Conservation (phyloP, 805 yeast species). For the Yamadazyma akitaensis region DNA sequence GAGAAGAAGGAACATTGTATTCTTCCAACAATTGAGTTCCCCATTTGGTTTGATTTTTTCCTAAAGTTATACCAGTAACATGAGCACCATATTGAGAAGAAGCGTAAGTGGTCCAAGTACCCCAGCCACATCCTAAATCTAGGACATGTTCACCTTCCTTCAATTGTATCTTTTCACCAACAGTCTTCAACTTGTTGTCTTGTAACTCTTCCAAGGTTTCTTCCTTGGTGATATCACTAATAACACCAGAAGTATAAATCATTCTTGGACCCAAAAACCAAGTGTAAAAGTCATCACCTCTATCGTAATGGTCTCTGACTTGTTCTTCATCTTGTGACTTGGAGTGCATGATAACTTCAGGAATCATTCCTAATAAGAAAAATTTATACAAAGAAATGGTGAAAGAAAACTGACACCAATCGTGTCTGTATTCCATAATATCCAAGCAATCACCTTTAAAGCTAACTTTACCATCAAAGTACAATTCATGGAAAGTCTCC, state of each 20-base stretch:
- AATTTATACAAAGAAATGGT: conserved; percentile 73
- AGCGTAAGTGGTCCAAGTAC: conserved; percentile 82
- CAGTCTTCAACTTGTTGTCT: conserved; percentile 84
- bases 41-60: conserved; percentile 87
- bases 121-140: conserved; percentile 96
- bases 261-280: conserved; percentile 94
- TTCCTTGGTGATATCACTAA: conserved; percentile 63
- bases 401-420: conserved; percentile 83
- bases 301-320: conserved; percentile 92
- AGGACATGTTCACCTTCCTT: conserved; percentile 69
- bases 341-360: conserved; percentile 89
- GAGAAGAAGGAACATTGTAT: conserved; percentile 66
- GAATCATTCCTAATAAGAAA: conserved; percentile 84
- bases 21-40: conserved; percentile 68
- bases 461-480: conserved; percentile 76
- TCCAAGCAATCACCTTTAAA: conserved; percentile 88
- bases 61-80: conserved; percentile 87
- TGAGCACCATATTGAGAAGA: conserved; percentile 79
- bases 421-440: conserved; percentile 81
- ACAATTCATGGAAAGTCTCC: conserved; percentile 89
- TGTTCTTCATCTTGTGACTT: conserved; percentile 95
- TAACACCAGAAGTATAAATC: conserved; percentile 88
- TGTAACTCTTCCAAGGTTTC: conserved; percentile 79
- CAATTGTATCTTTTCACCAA: conserved; percentile 81
- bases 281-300: conserved; percentile 92